Conservation (phyloP, 1,284 basidiomycete species). For the Fistulinella cinereoalba region DNA sequence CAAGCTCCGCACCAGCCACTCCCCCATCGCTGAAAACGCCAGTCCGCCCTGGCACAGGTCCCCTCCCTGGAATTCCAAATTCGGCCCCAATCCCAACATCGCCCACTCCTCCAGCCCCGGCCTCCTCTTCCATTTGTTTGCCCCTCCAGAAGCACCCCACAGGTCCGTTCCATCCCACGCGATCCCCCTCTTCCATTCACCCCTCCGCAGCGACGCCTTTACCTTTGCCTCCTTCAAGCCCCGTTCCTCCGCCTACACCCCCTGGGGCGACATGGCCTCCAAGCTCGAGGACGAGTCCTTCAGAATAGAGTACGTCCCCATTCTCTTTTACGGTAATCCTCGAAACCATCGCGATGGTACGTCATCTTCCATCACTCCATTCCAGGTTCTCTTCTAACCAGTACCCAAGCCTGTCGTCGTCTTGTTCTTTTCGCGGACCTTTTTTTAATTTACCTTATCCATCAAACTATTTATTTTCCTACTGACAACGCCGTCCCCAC, state of each 20-base stretch:
- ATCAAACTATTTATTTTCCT: slow-evolving; percentile 9
- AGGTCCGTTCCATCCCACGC: slow-evolving; percentile 41
- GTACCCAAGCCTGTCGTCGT: slow-evolving; percentile 11
- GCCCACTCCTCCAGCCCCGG: slow-evolving; percentile 57
- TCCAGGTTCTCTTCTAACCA: slow-evolving; percentile 15
- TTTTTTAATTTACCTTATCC: slow-evolving; percentile 28
- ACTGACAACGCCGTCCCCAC: slow-evolving; percentile 17
- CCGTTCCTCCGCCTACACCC: slow-evolving; percentile 47
- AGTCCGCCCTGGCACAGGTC: slow-evolving; percentile 33
- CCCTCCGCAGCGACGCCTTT: slow-evolving; percentile 22
- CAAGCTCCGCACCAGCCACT: slow-evolving; percentile 29
- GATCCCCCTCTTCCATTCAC: slow-evolving; percentile 19
- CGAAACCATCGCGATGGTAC: slow-evolving; percentile 30
- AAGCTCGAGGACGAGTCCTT: slow-evolving; percentile 68
- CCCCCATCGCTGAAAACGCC: slow-evolving; percentile 25
- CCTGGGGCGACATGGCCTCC: slow-evolving; percentile 69
- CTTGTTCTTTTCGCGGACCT: slow-evolving; percentile 7
- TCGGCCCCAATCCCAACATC: slow-evolving; percentile 51
- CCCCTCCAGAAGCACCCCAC: slow-evolving; percentile 56
- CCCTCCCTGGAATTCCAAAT: slow-evolving; percentile 38
- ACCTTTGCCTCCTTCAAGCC: slow-evolving; percentile 29
- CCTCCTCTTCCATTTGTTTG: slow-evolving; percentile 66
- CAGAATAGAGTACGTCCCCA: slow-evolving; percentile 67
- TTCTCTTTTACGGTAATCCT: slow-evolving; percentile 25
- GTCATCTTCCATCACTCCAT: slow-evolving; percentile 22